Conservation (phyloP, 179 eudicot genomes). For the Sideroxylon spinosum region DNA sequence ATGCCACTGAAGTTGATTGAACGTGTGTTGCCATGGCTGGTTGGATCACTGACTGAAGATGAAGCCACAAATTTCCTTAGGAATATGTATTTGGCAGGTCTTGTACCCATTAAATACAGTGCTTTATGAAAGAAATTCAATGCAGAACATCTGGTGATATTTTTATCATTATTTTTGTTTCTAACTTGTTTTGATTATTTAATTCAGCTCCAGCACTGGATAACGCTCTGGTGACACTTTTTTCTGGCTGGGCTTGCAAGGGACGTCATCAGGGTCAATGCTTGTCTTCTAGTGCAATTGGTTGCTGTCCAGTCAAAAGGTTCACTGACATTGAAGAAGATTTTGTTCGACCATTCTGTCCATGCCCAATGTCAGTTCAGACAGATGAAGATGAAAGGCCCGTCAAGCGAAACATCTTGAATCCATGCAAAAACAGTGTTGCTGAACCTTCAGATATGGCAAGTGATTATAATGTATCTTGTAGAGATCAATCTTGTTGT, state of each 20-base stretch:
- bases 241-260: conserved; percentile 97
- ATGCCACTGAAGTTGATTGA: conserved; percentile 89
- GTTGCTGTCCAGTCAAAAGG: conserved; percentile 60
- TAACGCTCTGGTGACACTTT: conserved; percentile 75
- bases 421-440: conserved; percentile 24
- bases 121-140: background rate
- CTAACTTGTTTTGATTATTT: conserved; percentile 16
- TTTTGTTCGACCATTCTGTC: conserved; percentile 27
- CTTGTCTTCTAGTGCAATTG: conserved; percentile 59
- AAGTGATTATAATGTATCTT: conserved; percentile 29
- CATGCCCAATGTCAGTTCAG: conserved; percentile 29
- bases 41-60: conserved; percentile 66
- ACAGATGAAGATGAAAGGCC: conserved; percentile 38
- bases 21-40: conserved; percentile 91
- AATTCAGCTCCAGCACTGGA: conserved; percentile 80
- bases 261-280: conserved; percentile 58
- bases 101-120: background rate
- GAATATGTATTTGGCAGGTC: conserved; percentile 88
- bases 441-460: conserved; percentile 22
- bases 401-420: conserved; percentile 35
- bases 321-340: conserved; percentile 31
- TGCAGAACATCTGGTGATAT: background rate
- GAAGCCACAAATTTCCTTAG: conserved; percentile 64
- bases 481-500: conserved; percentile 60
- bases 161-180: conserved; percentile 12